These are phyloP conservation scores for Mycocentrospora acerina DNA, from an alignment of 2,329 filamentous ascomycete genomes.

Conservation along the genomic window DNA sequence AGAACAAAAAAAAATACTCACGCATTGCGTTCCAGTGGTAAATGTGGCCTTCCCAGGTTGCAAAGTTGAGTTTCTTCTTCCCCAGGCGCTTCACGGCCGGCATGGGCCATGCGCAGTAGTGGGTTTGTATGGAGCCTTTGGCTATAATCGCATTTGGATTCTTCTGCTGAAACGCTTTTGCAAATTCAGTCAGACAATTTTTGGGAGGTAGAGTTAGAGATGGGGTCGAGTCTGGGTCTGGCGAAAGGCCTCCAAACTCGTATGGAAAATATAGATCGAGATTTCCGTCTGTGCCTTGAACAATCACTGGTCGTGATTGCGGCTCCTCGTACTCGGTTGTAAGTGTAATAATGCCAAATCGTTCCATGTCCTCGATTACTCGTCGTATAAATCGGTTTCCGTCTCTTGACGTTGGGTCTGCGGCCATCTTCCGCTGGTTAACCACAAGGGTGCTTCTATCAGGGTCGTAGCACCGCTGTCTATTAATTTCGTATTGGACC, in stretches of 20 bases:
- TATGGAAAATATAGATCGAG: slow-evolving; percentile 33
- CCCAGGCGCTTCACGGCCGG: slow-evolving; percentile 25
- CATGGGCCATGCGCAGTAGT: slow-evolving; percentile 38
- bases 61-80: slow-evolving; percentile 22
- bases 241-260: slow-evolving; percentile 8
- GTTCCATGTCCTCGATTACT: slow-evolving; percentile 30
- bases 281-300: slow-evolving; percentile 24
- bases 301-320: slow-evolving; percentile 24
- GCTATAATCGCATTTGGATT: slow-evolving; percentile 25
- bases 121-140: slow-evolving; percentile 29
- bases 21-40: slow-evolving; percentile 37
- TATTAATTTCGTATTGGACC: slow-evolving; percentile 28
- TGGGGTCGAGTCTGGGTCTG: slow-evolving; percentile 11
- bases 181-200: slow-evolving; percentile 22
- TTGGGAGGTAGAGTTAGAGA: slow-evolving; percentile 17
- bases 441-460: slow-evolving; percentile 11
- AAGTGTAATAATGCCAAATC: slow-evolving; percentile 24
- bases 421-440: slow-evolving; percentile 8
- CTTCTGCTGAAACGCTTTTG: slow-evolving; percentile 14
- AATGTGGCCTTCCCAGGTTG: slow-evolving; percentile 30
- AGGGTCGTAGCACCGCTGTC: slow-evolving; percentile 20
- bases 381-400: slow-evolving; percentile 27
- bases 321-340: slow-evolving; percentile 17
- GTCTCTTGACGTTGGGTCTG: slow-evolving; percentile 14
- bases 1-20: too few relatives aligned